These are phyloP conservation scores for Gnaphalium uliginosum DNA, from an alignment of 129 eudicot species.

Conservation along the genomic window DNA sequence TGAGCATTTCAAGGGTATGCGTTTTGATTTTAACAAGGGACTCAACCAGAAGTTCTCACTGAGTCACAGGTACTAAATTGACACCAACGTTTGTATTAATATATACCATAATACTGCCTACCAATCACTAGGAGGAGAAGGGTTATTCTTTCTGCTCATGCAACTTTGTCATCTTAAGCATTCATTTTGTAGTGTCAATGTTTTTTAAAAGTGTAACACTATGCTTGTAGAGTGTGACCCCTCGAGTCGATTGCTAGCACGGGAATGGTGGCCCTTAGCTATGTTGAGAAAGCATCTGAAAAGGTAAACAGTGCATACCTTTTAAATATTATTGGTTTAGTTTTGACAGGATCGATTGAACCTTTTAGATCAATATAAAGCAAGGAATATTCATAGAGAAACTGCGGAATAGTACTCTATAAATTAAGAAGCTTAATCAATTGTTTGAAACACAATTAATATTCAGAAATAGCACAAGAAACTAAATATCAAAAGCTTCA, in stretches of 20 bases:
- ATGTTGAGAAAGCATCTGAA: slow-evolving; percentile 77
- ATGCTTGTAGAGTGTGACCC: slow-evolving; percentile 72
- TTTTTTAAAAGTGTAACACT: not conserved
- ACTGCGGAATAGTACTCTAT: no score
- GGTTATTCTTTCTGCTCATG: not conserved
- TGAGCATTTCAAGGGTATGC: slow-evolving; percentile 81
- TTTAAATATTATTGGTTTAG: not conserved
- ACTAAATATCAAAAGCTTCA: no score
- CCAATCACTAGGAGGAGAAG: not conserved
- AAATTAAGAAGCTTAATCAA: no score
- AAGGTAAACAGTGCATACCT: slow-evolving; percentile 41
- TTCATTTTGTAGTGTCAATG: not conserved
- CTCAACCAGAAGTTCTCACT: slow-evolving; percentile 70
- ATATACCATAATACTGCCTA: not conserved
- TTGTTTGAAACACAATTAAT: no score
- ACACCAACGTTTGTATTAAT: not conserved
- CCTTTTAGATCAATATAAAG: no score
- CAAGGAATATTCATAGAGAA: no score
- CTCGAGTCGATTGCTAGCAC: slow-evolving; percentile 85
- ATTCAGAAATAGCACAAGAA: no score
- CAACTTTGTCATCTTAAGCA: not conserved
- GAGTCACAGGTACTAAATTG: slow-evolving; percentile 64
- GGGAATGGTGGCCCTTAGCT: slow-evolving; percentile 80
- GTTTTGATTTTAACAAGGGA: slow-evolving; percentile 67
- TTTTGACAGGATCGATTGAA: no score